These are phyloP conservation scores for Juncus effusus DNA, from an alignment of 176 grass and related monocot species.

Conservation along the genomic window DNA sequence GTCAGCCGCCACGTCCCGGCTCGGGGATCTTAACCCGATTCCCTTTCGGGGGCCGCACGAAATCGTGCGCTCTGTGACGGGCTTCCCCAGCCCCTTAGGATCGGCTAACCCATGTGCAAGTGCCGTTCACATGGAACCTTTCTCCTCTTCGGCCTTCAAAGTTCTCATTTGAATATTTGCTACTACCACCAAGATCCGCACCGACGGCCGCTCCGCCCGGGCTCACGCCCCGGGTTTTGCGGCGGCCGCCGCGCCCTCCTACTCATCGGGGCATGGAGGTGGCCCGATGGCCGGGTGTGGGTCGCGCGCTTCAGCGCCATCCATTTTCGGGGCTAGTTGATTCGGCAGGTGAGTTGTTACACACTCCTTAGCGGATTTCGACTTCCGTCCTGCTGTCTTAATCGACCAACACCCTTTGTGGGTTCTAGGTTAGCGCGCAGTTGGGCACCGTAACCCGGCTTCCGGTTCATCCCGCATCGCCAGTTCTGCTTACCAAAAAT, in stretches of 20 bases:
- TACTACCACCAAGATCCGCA: slow-evolving; percentile 64
- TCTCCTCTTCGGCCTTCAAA: slow-evolving; percentile 57
- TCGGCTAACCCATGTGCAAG: slow-evolving; percentile 51
- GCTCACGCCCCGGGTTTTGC: slow-evolving; percentile 42
- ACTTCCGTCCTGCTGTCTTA: slow-evolving; percentile 38
- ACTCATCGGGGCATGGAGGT: slow-evolving; percentile 38
- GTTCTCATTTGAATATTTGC: slow-evolving; percentile 69
- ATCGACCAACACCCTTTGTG: slow-evolving; percentile 56
- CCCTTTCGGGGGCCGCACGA: slow-evolving; percentile 4
- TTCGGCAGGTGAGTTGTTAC: slow-evolving; percentile 82
- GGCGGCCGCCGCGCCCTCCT: slow-evolving; percentile 39
- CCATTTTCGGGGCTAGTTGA: slow-evolving; percentile 78
- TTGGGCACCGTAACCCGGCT: slow-evolving; percentile 34
- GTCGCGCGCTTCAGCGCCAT: slow-evolving; percentile 54
- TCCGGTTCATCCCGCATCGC: slow-evolving; percentile 38
- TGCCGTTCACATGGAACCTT: slow-evolving; percentile 63
- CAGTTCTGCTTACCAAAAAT: slow-evolving; percentile 45
- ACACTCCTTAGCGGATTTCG: slow-evolving; percentile 65
- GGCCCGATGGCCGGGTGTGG: slow-evolving; percentile 59
- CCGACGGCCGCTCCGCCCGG: slow-evolving; percentile 46
- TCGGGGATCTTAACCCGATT: slow-evolving; percentile 23
- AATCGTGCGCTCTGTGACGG: slow-evolving; percentile 21
- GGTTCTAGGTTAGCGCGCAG: slow-evolving; percentile 36
- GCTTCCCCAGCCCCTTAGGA: slow-evolving; percentile 43
- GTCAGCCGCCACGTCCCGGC: slow-evolving; percentile 32